Evolutionary conservation across 2,329 filamentous ascomycete species (phyloP).

Genomic region (Colletotrichum costaricense): DNA sequence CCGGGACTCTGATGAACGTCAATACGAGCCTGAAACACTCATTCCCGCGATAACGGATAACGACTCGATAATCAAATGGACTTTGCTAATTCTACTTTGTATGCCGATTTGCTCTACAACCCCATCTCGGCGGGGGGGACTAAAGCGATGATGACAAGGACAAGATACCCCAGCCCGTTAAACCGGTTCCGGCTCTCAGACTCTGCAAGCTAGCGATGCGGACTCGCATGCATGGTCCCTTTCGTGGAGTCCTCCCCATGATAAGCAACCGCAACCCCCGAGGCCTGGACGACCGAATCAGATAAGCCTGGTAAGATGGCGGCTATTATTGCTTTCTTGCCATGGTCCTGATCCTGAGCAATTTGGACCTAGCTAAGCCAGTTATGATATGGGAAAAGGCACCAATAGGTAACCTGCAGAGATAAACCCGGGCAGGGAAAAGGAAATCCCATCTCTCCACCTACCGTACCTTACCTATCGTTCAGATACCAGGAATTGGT

Average conservation of each 20-base stretch:
- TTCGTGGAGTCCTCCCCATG: conserved; percentile 6
- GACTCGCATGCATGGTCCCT: not conserved
- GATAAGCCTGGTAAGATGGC: conserved; percentile 2
- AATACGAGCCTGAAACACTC: too few relatives aligned
- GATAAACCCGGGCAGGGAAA: not conserved
- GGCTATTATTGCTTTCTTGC: conserved; percentile 19
- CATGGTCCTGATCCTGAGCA: conserved; percentile 11
- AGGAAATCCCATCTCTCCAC: not conserved
- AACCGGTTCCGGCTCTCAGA: not conserved
- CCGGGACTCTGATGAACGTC: not conserved
- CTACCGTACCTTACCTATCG: not conserved
- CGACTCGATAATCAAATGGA: too few relatives aligned
- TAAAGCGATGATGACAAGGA: not conserved
- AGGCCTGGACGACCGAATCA: not conserved
- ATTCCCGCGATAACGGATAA: too few relatives aligned
- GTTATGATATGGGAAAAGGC: not conserved
- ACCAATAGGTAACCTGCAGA: not conserved
- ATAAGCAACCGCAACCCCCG: conserved; percentile 16
- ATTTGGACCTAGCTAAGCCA: not conserved
- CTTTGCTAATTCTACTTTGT: too few relatives aligned
- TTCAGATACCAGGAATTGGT: not conserved
- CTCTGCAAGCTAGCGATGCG: not conserved
- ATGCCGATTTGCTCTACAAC: too few relatives aligned
- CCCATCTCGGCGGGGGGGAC: not conserved
- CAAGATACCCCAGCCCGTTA: not conserved